Base-by-base conservation (phyloP, 495 filamentous ascomycete genomes). In the Hypomontagnella monticulosa region DNA sequence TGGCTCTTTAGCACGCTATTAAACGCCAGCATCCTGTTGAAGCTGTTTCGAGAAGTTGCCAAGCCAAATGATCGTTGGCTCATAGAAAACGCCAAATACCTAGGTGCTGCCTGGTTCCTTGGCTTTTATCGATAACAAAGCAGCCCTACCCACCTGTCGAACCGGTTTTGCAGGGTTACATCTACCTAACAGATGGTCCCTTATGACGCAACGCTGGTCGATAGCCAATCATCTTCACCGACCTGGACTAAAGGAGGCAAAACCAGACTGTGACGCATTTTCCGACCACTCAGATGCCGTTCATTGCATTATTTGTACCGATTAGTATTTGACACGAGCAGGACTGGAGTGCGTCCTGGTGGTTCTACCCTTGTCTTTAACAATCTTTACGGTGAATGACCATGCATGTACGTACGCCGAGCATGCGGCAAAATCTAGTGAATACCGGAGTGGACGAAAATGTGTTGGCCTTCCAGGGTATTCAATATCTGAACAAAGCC, bases 161-260 rank as follows among this genome's bases (percentile, higher is more conserved):
- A 62, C 64, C 52, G 52, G 64, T 57, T 62, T 67, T 46, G 36
- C 64, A 67, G 64, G 64, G 46, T 56, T 3, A 42, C 15, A 16
- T 41, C 48, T 56, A n/a, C n/a, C n/a, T n/a, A n/a, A n/a, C n/a
- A 37, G 40, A 55, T 56, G 43, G 66, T 42, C 52, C 52, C 42
- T 36, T 41, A 67, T 67, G 70, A 73, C 63, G 70, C 60, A 70
- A 54, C 52, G 23, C 14, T 18, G 46, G 9, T 58, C 14, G 16
- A 16, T 4, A 53, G 3, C 71, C 71, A 73, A 73, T 71, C 71
- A 73, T 54, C 54, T 38, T 18, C 20, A 11, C 27, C 14, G 44
- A 52, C 49, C 40, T 67, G n/a, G 47, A 66, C 71, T 34, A 66
- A 71, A 73, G 69, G 53, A 63, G 71, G 67, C 71, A 73, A 66